Percentiles rank a stretch among this genome's conserved stretches.
phyloP scores from a whole-genome alignment of 257 asterid species.

The Eustoma russellianum region DNA sequence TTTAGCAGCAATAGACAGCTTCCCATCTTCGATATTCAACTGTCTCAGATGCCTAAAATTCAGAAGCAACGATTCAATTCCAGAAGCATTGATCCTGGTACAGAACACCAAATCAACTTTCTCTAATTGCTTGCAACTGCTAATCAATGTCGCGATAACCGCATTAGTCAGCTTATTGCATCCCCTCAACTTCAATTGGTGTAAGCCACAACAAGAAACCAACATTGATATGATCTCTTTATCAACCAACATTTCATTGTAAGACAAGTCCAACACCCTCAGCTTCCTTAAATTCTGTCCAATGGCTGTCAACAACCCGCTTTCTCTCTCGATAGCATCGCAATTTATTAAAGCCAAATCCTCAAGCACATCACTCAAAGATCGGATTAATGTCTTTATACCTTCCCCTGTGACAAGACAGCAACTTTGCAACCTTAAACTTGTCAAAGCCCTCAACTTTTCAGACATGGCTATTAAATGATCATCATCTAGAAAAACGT shows the following conservation, averaged over 20 bases:
- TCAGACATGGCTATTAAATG: conserved; percentile 52
- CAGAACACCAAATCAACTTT: conserved; percentile 44
- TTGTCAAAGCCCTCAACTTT: conserved; percentile 40
- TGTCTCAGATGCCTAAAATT: conserved; percentile 27
- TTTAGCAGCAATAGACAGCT: conserved; percentile 35
- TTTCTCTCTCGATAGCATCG: conserved; percentile 52
- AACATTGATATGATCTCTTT: conserved; percentile 63
- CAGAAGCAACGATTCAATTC: conserved; percentile 39
- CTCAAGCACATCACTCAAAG: conserved; percentile 25
- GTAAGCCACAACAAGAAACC: conserved; percentile 41
- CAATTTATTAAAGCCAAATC: conserved; percentile 66
- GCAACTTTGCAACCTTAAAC: conserved; percentile 59
- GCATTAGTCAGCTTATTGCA: conserved; percentile 38
- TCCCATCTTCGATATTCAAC: conserved; percentile 49
- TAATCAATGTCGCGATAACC: conserved; percentile 19
- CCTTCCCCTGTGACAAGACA: conserved; percentile 72
- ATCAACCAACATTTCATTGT: conserved; percentile 53
- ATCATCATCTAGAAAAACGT: too few species aligned
- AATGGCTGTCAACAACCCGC: conserved; percentile 47
- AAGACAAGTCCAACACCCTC: conserved; percentile 63
- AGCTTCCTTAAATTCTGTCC: conserved; percentile 58
- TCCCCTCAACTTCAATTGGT: conserved; percentile 61
- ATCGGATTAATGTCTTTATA: conserved; percentile 33
- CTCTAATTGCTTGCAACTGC: conserved; percentile 39
- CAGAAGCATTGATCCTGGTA: conserved; percentile 31